A percentile compares a stretch with the other conserved stretches of the same genome.
phyloP scores from a whole-genome alignment of 257 asterid genomes.

The Plantago elongata region DNA sequence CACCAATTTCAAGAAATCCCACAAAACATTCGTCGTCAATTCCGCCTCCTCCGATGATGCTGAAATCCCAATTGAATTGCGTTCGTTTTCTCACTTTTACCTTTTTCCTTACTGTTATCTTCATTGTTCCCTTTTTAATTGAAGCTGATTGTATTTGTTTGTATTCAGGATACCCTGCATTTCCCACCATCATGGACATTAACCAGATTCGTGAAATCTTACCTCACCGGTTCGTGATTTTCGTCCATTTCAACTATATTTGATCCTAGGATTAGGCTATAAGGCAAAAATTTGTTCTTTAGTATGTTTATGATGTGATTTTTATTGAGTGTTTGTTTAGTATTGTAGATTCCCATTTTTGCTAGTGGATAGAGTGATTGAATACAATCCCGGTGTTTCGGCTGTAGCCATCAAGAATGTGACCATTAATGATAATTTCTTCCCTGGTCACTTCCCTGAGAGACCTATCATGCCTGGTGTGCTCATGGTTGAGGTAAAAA shows the following conservation, averaged over 20 bases:
- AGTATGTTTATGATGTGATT: constrained; percentile 12
- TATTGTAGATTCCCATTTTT: constrained; percentile 68
- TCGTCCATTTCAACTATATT: neutral
- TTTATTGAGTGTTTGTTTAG: constrained; percentile 8
- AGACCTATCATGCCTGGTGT: constrained; percentile 98
- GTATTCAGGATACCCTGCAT: constrained; percentile 55
- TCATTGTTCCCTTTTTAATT: neutral
- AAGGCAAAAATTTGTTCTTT: no score
- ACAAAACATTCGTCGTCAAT: constrained; percentile 25
- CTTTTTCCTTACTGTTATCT: neutral
- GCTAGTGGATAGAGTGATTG: constrained; percentile 88
- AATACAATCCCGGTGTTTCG: constrained; percentile 76
- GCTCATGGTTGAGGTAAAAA: constrained; percentile 83
- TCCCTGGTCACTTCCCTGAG: constrained; percentile 91
- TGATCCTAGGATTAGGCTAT: neutral
- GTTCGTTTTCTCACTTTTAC: constrained; percentile 34
- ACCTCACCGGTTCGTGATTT: constrained; percentile 66
- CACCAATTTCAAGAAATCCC: constrained; percentile 33
- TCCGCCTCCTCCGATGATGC: constrained; percentile 44
- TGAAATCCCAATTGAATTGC: constrained; percentile 77
- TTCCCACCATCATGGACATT: constrained; percentile 77
- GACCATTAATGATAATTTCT: constrained; percentile 82
- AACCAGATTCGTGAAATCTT: constrained; percentile 81
- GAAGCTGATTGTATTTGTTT: constrained; percentile 1
- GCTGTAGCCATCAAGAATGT: constrained; percentile 93